A percentile compares a stretch with the other conserved stretches of the same genome.
Evolutionary conservation across 495 filamentous ascomycete species (phyloP).

Genomic region (Neurospora sp.): DNA sequence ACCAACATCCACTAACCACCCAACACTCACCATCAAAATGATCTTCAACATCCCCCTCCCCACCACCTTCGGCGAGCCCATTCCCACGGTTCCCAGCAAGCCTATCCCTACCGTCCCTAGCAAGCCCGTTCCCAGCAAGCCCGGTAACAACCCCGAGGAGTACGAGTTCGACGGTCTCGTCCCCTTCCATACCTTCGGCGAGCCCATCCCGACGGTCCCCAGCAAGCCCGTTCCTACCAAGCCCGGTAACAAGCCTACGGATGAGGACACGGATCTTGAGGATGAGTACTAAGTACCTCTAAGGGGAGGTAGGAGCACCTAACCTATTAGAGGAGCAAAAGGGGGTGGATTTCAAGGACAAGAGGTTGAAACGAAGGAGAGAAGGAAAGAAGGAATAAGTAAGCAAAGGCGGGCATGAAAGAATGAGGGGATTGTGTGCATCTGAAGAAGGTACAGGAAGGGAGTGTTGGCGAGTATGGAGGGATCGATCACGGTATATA

Average conservation of each 20-base stretch:
- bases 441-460: background rate
- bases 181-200: background rate
- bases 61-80: background rate
- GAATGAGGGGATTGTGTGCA: background rate
- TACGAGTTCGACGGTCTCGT: background rate
- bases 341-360: background rate
- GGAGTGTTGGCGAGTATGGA: background rate
- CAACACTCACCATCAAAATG: background rate
- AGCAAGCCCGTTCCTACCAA: background rate
- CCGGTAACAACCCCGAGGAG: background rate
- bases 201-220: background rate
- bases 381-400: background rate
- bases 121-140: background rate
- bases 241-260: background rate
- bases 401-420: background rate
- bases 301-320: background rate
- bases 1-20: background rate
- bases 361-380: background rate
- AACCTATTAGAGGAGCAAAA: background rate
- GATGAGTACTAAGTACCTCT: background rate
- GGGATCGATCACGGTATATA: background rate
- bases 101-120: background rate
- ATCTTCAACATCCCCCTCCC: background rate
- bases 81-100: background rate
- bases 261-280: background rate